These are phyloP conservation scores for Annona squamosa DNA, from an alignment of 164 flowering plant species.

Conservation along the genomic window DNA sequence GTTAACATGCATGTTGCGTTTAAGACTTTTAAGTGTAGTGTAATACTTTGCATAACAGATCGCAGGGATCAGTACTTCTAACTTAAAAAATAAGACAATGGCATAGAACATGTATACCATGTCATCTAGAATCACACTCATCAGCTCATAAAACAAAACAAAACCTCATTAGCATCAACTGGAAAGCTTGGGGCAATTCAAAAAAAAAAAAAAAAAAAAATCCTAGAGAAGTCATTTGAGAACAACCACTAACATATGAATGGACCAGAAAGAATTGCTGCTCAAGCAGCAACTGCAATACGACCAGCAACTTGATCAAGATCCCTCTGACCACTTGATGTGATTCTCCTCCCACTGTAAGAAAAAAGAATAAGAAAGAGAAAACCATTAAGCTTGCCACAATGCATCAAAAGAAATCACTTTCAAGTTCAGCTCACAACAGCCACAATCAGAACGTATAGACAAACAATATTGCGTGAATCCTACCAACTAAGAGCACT, in stretches of 20 bases:
- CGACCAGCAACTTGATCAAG: slow-evolving; percentile 71
- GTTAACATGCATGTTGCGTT: too few species aligned
- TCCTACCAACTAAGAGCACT: too few species aligned
- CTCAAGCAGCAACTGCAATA: slow-evolving; percentile 19
- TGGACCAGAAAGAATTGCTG: background rate
- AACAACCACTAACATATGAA: background rate
- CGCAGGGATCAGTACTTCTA: background rate
- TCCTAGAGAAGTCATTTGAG: background rate
- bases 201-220: too few species aligned
- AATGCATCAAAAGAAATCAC: background rate
- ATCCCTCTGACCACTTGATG: slow-evolving; percentile 57
- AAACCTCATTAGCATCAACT: background rate
- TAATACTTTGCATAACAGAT: background rate
- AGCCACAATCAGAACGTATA: background rate
- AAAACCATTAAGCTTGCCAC: background rate
- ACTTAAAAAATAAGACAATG: background rate
- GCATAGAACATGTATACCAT: background rate
- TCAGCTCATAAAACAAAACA: background rate
- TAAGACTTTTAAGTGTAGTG: too few species aligned
- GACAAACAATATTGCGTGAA: background rate
- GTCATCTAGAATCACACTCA: background rate
- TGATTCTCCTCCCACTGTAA: slow-evolving; percentile 58
- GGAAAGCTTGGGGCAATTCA: background rate
- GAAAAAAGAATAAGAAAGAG: background rate
- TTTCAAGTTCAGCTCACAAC: background rate